Conservation (phyloP, 2,329 filamentous ascomycete species). For the Sarocladium oryzae region DNA sequence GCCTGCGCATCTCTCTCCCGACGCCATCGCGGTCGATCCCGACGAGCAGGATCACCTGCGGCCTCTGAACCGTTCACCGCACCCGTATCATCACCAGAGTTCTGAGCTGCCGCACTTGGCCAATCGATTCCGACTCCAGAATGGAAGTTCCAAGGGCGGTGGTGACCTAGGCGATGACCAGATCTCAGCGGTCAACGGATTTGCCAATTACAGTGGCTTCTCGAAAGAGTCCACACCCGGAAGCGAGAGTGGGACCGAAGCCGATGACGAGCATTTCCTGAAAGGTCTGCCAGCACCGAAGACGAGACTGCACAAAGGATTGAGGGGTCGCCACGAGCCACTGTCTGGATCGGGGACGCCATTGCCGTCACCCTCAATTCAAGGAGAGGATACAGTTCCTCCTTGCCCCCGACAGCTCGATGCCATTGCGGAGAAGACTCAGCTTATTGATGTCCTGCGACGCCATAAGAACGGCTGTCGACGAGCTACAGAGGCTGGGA, state of each 20-base stretch:
- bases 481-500: constrained; percentile 44
- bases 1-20: constrained; percentile 37
- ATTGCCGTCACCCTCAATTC: constrained; percentile 39
- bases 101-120: constrained; percentile 48
- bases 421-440: background rate
- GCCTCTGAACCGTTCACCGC: constrained; percentile 54
- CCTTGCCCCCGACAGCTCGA: background rate
- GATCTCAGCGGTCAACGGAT: background rate
- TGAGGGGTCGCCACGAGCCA: constrained; percentile 54
- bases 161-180: constrained; percentile 12
- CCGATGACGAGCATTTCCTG: constrained; percentile 86
- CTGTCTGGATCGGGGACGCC: constrained; percentile 52
- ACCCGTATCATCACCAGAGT: constrained; percentile 59
- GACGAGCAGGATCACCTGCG: constrained; percentile 35
- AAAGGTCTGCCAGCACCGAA: constrained; percentile 78
- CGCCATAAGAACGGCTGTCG: constrained; percentile 46
- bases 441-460: constrained; percentile 24
- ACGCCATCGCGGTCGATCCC: constrained; percentile 28
- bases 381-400: constrained; percentile 30
- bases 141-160: constrained; percentile 14
- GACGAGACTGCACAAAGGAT: constrained; percentile 67
- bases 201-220: background rate
- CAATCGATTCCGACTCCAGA: constrained; percentile 27
- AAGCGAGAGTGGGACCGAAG: constrained; percentile 90
- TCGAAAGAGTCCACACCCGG: constrained; percentile 51